Evolutionary conservation across 139 green algal genomes (phyloP).

Genomic region (Chlamydomonas eustigma): DNA sequence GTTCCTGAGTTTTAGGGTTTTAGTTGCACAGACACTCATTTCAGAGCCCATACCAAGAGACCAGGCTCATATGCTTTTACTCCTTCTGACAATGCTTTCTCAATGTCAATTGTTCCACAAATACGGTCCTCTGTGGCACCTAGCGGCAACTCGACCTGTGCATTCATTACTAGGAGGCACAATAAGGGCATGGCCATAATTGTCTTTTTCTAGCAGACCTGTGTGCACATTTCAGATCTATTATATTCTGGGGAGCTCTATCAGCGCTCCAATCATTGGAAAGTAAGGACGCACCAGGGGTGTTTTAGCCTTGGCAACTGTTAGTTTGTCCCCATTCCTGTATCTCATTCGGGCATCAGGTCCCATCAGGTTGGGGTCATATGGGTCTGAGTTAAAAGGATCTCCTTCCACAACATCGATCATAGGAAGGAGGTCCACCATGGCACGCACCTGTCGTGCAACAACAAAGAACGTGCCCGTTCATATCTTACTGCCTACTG

Average conservation of each 20-base stretch:
- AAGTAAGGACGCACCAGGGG: slow-evolving; percentile 49
- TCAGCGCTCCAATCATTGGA: too few relatives aligned
- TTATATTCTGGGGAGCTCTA: too few relatives aligned
- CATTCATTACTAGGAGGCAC: too few relatives aligned
- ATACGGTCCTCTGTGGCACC: slow-evolving; percentile 84
- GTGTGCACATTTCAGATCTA: too few relatives aligned
- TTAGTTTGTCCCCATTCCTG: slow-evolving; percentile 48
- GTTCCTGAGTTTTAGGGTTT: too few relatives aligned
- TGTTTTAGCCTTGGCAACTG: slow-evolving; percentile 37
- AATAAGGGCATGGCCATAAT: too few relatives aligned
- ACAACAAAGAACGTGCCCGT: not conserved
- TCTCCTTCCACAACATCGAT: slow-evolving; percentile 75
- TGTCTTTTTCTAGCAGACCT: too few relatives aligned
- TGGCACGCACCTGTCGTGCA: slow-evolving; percentile 59
- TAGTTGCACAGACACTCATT: too few relatives aligned
- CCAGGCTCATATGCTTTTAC: slow-evolving; percentile 74
- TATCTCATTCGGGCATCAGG: slow-evolving; percentile 56
- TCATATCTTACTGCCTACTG: not conserved
- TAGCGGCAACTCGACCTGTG: slow-evolving; percentile 75
- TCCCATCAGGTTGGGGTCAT: slow-evolving; percentile 80
- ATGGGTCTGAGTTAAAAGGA: slow-evolving; percentile 78
- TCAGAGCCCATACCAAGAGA: slow-evolving; percentile 68
- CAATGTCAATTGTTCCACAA: slow-evolving; percentile 85
- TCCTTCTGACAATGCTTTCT: slow-evolving; percentile 72
- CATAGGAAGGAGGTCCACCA: slow-evolving; percentile 77